A percentile compares a stretch with the other conserved stretches of the same genome.
Evolutionary conservation across 208 protist genomes (phyloP).

Genomic region (Naegleria gruberi): DNA sequence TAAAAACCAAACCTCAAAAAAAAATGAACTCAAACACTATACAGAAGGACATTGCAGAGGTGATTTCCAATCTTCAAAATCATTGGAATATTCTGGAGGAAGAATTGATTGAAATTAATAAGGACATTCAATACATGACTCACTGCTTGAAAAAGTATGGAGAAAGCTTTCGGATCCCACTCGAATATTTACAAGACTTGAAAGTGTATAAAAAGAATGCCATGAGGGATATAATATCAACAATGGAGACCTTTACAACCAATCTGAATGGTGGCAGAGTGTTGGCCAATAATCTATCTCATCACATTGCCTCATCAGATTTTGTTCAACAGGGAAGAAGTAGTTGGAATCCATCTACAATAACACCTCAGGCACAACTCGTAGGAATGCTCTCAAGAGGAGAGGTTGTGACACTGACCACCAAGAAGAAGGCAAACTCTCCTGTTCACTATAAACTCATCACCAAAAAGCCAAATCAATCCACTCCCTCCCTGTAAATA

Average conservation of each 20-base stretch:
- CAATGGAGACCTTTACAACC: neutral
- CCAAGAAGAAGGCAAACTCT: neutral
- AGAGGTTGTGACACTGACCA: neutral
- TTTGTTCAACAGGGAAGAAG: neutral
- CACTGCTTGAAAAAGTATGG: slow-evolving; percentile 26
- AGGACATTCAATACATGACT: slow-evolving; percentile 3
- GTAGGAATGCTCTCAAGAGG: neutral
- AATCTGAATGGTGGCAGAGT: slow-evolving; percentile 7
- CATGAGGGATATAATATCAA: slow-evolving; percentile 13
- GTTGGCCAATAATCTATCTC: neutral
- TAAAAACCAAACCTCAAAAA: too few relatives aligned
- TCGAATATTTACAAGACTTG: slow-evolving; percentile 17
- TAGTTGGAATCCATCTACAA: neutral
- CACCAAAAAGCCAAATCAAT: neutral
- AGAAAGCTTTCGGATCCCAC: slow-evolving; percentile 5
- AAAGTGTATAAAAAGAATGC: slow-evolving; percentile 13
- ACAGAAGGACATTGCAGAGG: neutral
- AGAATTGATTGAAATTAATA: slow-evolving; percentile 21
- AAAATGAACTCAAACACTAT: neutral
- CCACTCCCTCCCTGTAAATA: too few relatives aligned
- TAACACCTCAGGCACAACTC: neutral
- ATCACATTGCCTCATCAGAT: neutral
- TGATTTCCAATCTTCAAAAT: neutral
- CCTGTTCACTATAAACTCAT: neutral
- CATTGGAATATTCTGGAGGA: slow-evolving; percentile 22